Evolutionary conservation across 495 filamentous ascomycete genomes (phyloP).

Genomic region (Aspergillus heteromorphus): DNA sequence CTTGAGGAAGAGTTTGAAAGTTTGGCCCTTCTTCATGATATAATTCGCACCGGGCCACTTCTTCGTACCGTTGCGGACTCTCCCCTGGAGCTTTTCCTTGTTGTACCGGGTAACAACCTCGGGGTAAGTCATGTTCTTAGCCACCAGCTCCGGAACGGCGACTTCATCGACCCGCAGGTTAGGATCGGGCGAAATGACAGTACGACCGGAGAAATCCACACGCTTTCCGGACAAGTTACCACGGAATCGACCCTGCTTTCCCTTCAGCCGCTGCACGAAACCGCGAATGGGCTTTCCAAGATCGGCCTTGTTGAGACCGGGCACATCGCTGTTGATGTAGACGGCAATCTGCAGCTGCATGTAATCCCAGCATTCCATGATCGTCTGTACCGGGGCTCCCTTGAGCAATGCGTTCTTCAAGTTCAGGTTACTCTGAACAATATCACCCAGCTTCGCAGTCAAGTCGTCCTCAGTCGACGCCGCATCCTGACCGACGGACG

Average conservation of each 20-base stretch:
- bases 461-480: conserved; percentile 95
- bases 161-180: conserved; percentile 93
- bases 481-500: conserved; percentile 84
- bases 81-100: conserved; percentile 67
- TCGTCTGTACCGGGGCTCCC: conserved; percentile 75
- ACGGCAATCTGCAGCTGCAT: conserved; percentile 90
- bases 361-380: conserved; percentile 99
- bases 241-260: conserved; percentile 95
- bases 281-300: conserved; percentile 80
- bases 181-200: conserved; percentile 95
- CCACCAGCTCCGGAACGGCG: conserved; percentile 81
- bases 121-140: conserved; percentile 91
- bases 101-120: conserved; percentile 81
- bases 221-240: conserved; percentile 96
- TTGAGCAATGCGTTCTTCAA: conserved; percentile 73
- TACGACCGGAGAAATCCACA: conserved; percentile 96
- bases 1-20: conserved; percentile 67
- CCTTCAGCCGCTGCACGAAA: conserved; percentile 91
- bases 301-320: conserved; percentile 71
- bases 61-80: conserved; percentile 65
- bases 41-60: conserved; percentile 85
- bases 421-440: conserved; percentile 79
- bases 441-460: conserved; percentile 90
- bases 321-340: conserved; percentile 97
- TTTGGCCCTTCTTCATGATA: conserved; percentile 65